Conservation (phyloP, 2,329 filamentous ascomycete species). For the Bipolaris bicolor region DNA sequence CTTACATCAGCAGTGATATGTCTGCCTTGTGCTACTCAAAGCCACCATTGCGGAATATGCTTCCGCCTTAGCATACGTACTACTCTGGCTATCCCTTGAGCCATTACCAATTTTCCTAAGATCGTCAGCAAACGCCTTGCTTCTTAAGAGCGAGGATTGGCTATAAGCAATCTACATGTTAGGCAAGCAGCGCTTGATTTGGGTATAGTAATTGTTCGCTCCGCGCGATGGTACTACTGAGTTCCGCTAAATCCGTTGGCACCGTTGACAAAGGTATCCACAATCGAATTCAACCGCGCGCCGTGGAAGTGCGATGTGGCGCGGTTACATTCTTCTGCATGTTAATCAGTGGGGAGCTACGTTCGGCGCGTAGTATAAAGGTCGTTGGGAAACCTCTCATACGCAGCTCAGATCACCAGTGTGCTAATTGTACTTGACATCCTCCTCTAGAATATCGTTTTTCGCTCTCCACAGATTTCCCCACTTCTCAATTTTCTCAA, state of each 20-base stretch:
- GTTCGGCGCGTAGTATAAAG: background rate
- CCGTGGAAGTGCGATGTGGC: background rate
- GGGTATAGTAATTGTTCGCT: background rate
- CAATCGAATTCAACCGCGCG: background rate
- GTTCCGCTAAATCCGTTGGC: background rate
- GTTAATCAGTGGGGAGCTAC: background rate
- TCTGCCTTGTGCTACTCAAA: too few species aligned
- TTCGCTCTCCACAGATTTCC: background rate
- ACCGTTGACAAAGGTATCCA: background rate
- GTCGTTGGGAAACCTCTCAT: background rate
- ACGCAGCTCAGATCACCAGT: background rate
- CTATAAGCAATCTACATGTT: background rate
- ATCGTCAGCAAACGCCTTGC: background rate
- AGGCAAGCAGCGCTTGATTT: slow-evolving; percentile 4
- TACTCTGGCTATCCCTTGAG: background rate
- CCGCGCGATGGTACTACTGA: background rate
- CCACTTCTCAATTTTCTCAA: background rate
- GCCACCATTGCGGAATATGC: background rate
- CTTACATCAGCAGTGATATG: background rate
- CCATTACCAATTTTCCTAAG: background rate
- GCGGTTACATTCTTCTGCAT: background rate
- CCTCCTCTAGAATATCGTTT: background rate
- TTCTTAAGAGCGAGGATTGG: background rate
- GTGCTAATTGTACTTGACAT: background rate
- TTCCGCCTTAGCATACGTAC: background rate